A percentile compares a stretch with the other conserved stretches of the same genome.
Conservation (phyloP, 306 rosid genomes). For the Vicia villosa region DNA sequence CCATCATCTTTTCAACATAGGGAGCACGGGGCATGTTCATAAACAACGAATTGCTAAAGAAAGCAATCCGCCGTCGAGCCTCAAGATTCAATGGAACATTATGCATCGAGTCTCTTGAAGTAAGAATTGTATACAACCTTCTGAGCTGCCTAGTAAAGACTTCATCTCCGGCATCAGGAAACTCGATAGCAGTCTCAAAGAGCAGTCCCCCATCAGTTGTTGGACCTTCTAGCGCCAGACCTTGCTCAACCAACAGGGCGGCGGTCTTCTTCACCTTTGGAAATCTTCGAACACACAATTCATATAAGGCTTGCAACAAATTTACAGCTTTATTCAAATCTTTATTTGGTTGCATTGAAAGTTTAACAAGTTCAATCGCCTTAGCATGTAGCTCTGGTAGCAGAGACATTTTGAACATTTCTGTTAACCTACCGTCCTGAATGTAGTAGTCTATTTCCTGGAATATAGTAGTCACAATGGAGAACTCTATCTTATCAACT, state of each 20-base stretch:
- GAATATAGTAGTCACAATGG: conserved; percentile 59
- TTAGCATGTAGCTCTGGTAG: conserved; percentile 68
- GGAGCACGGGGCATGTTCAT: conserved; percentile 99
- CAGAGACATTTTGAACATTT: conserved; percentile 47
- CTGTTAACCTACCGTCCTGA: conserved; percentile 45
- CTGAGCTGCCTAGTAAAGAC: conserved; percentile 62
- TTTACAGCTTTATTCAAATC: conserved; percentile 57
- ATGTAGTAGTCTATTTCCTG: conserved; percentile 51
- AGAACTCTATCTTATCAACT: conserved; percentile 54
- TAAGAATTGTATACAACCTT: conserved; percentile 78
- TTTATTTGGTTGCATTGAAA: conserved; percentile 50
- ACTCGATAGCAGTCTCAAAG: conserved; percentile 66
- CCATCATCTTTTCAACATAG: conserved; percentile 79
- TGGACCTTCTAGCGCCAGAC: conserved; percentile 55
- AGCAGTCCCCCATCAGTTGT: conserved; percentile 60
- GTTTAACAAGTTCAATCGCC: conserved; percentile 65
- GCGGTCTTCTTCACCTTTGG: conserved; percentile 57
- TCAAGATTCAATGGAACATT: conserved; percentile 80
- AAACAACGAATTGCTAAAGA: conserved; percentile 90
- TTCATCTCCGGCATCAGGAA: conserved; percentile 66
- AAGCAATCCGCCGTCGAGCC: conserved; percentile 84
- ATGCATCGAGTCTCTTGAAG: conserved; percentile 84
- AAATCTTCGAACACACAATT: conserved; percentile 70
- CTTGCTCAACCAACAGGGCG: conserved; percentile 53
- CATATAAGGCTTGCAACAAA: conserved; percentile 85